A percentile compares a stretch with the other conserved stretches of the same genome.
Evolutionary conservation across 2,329 filamentous ascomycete species (phyloP).

Genomic region (Colletotrichum horii): DNA sequence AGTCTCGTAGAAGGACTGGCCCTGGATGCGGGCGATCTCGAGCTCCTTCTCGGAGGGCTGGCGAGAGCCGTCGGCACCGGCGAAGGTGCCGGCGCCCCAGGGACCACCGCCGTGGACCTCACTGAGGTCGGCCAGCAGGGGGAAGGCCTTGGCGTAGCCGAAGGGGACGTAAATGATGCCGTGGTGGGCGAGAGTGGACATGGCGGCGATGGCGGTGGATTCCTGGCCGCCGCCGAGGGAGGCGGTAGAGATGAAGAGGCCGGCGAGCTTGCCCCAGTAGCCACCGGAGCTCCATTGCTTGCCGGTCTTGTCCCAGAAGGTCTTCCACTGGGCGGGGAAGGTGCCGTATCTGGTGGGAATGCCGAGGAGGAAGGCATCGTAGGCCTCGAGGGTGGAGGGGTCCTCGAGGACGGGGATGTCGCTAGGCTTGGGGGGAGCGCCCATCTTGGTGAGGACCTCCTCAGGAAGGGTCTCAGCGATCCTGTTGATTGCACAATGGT

Average conservation of each 20-base stretch:
- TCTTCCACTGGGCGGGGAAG: slow-evolving; percentile 96
- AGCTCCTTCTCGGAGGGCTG: slow-evolving; percentile 80
- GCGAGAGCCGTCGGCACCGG: slow-evolving; percentile 79
- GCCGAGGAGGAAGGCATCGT: slow-evolving; percentile 87
- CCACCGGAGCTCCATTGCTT: slow-evolving; percentile 80
- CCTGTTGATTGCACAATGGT: slow-evolving; percentile 40
- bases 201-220: slow-evolving; percentile 77
- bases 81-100: slow-evolving; percentile 95
- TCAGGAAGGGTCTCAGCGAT: slow-evolving; percentile 84
- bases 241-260: slow-evolving; percentile 88
- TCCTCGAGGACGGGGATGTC: slow-evolving; percentile 68
- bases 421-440: slow-evolving; percentile 78
- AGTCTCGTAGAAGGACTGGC: slow-evolving; percentile 81
- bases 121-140: slow-evolving; percentile 68
- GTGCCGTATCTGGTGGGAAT: slow-evolving; percentile 97
- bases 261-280: slow-evolving; percentile 87
- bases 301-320: slow-evolving; percentile 91
- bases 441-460: slow-evolving; percentile 88
- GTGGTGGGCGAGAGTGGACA: slow-evolving; percentile 91
- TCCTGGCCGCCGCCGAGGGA: slow-evolving; percentile 91
- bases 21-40: slow-evolving; percentile 80
- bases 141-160: slow-evolving; percentile 84
- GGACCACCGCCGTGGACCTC: slow-evolving; percentile 87
- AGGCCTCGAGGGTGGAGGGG: slow-evolving; percentile 67
- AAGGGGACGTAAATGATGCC: slow-evolving; percentile 96